Conservation (phyloP, 106 monocot species). For the Acanthochlamys bracteata region DNA sequence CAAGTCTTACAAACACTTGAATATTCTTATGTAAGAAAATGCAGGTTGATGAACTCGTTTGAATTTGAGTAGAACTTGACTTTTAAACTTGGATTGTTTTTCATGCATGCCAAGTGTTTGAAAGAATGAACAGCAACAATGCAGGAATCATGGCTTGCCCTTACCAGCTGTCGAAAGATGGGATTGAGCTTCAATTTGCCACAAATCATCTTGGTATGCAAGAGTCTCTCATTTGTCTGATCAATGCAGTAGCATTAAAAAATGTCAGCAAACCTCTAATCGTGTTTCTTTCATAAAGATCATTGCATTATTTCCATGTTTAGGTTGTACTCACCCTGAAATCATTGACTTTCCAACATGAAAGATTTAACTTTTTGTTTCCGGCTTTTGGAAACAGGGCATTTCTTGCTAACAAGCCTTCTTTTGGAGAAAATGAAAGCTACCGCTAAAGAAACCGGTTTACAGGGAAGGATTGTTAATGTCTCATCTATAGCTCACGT, state of each 20-base stretch:
- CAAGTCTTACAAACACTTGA: neutral
- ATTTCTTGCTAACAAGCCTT: conserved; percentile 67
- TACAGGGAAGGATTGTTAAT: conserved; percentile 77
- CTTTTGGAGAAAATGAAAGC: conserved; percentile 75
- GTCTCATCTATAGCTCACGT: conserved; percentile 55
- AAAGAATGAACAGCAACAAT: conserved; percentile 46
- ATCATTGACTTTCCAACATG: too few relatives aligned
- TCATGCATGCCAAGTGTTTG: neutral
- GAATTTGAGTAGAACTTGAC: neutral
- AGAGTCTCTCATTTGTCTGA: too few relatives aligned
- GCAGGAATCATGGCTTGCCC: conserved; percentile 80
- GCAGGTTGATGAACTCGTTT: too few relatives aligned
- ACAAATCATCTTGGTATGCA: conserved; percentile 73
- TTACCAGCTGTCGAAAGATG: conserved; percentile 59
- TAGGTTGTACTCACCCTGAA: too few relatives aligned
- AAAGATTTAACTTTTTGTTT: too few relatives aligned
- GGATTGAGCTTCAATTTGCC: conserved; percentile 85
- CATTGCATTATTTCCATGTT: too few relatives aligned
- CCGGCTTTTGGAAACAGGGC: conserved; percentile 40
- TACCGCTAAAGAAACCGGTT: conserved; percentile 75
- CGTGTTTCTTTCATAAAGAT: too few relatives aligned
- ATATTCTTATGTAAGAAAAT: neutral
- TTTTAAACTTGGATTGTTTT: too few relatives aligned
- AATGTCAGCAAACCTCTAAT: too few relatives aligned
- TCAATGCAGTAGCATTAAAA: too few relatives aligned